Evolutionary conservation across 805 yeast species (phyloP).

Genomic region (Danielia oregonensis): DNA sequence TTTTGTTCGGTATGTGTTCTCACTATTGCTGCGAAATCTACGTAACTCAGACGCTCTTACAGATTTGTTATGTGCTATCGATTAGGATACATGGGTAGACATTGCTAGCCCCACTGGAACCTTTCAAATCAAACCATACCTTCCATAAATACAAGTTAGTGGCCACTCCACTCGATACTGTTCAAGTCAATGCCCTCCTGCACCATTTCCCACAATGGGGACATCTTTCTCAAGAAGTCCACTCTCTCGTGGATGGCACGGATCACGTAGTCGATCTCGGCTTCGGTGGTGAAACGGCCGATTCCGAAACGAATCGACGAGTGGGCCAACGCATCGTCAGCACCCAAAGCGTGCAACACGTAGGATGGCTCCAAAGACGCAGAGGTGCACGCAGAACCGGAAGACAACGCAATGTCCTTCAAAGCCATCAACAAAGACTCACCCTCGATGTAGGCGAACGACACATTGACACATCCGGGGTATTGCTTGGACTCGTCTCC

Average conservation of each 20-base stretch:
- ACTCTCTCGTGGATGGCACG: conserved; percentile 87
- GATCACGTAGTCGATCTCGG: conserved; percentile 90
- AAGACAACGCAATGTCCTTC: conserved; percentile 91
- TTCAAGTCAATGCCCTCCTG: conserved; percentile 96
- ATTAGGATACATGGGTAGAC: too few relatives aligned
- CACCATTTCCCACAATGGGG: conserved; percentile 99
- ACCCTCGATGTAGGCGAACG: conserved; percentile 97
- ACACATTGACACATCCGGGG: conserved; percentile 93
- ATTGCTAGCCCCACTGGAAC: too few relatives aligned
- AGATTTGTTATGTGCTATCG: too few relatives aligned
- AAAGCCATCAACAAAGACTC: conserved; percentile 96
- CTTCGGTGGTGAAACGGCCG: conserved; percentile 96
- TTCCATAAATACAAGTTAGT: conserved; percentile 35
- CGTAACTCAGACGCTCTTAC: too few relatives aligned
- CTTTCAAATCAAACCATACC: too few relatives aligned
- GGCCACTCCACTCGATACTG: conserved; percentile 97
- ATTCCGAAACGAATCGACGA: conserved; percentile 97
- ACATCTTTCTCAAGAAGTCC: conserved; percentile 82
- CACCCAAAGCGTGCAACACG: conserved; percentile 94
- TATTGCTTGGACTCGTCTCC: conserved; percentile 47
- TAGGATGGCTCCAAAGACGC: conserved; percentile 98
- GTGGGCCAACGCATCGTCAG: conserved; percentile 97
- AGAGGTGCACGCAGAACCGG: conserved; percentile 98
- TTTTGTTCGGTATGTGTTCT: too few relatives aligned
- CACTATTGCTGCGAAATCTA: too few relatives aligned